Evolutionary conservation across 1,139 yeast species (phyloP).

Genomic region (Lodderomyces metapsilosis): DNA sequence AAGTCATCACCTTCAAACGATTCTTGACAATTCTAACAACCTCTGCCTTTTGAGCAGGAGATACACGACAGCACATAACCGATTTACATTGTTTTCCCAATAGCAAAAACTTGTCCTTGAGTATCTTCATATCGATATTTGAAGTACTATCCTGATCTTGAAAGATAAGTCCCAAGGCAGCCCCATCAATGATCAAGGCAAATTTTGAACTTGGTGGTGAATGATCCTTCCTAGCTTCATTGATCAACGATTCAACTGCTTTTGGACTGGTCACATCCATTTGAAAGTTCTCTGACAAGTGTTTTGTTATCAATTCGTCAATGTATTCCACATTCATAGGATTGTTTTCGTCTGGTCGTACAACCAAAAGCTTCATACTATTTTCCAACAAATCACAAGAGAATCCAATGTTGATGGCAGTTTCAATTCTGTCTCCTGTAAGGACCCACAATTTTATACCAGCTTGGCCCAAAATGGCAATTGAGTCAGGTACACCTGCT

Average conservation of each 20-base stretch:
- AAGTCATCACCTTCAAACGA: conserved; percentile 55
- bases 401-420: conserved; percentile 96
- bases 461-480: conserved; percentile 78
- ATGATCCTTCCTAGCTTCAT: conserved; percentile 47
- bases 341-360: conserved; percentile 40
- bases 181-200: conserved; percentile 58
- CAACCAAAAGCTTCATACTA: conserved; percentile 81
- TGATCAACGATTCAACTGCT: conserved; percentile 32
- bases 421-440: conserved; percentile 96
- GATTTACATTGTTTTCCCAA: conserved; percentile 60
- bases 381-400: conserved; percentile 87
- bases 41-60: conserved; percentile 62
- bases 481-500: conserved; percentile 94
- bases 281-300: conserved; percentile 42
- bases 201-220: conserved; percentile 46
- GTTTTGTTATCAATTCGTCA: conserved; percentile 34
- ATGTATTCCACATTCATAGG: conserved; percentile 27
- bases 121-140: conserved; percentile 18
- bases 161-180: conserved; percentile 47
- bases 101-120: conserved; percentile 45
- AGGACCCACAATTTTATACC: conserved; percentile 97
- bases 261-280: conserved; percentile 23
- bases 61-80: conserved; percentile 63
- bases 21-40: conserved; percentile 55
- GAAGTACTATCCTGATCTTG: conserved; percentile 20